Evolutionary conservation across 345 rosid genomes (phyloP).

Genomic region (Toxicodendron radicans): DNA sequence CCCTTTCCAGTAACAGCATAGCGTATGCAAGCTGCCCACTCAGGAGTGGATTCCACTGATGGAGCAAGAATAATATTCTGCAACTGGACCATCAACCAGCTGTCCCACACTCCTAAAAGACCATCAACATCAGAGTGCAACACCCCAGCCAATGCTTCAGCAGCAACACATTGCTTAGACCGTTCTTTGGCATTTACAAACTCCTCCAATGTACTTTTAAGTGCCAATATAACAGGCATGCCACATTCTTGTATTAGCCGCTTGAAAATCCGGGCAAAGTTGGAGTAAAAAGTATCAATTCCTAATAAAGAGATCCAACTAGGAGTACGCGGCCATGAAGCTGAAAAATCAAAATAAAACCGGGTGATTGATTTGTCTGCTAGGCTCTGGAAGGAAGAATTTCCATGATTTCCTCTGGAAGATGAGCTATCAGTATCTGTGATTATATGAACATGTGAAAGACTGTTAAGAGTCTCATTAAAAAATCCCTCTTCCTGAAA

Average conservation of each 20-base stretch:
- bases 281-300: conserved; percentile 84
- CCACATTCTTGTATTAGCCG: conserved; percentile 96
- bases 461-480: conserved; percentile 79
- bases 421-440: conserved; percentile 72
- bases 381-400: conserved; percentile 81
- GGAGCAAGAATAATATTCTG: conserved; percentile 80
- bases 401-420: conserved; percentile 78
- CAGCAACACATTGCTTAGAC: conserved; percentile 97
- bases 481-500: conserved; percentile 93
- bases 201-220: conserved; percentile 75
- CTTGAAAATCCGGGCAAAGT: conserved; percentile 94
- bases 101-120: conserved; percentile 78
- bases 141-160: conserved; percentile 93
- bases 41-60: conserved; percentile 91
- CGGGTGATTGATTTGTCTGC: conserved; percentile 95
- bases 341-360: conserved; percentile 91
- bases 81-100: conserved; percentile 86
- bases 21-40: conserved; percentile 98
- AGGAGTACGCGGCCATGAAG: conserved; percentile 99
- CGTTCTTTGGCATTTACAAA: conserved; percentile 88
- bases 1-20: conserved; percentile 99
- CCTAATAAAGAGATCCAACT: conserved; percentile 95
- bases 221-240: conserved; percentile 65
- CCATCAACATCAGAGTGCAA: conserved; percentile 92
- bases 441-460: conserved; percentile 90